These are phyloP conservation scores for Cyathus striatus DNA, from an alignment of 768 basidiomycete species.

Conservation along the genomic window DNA sequence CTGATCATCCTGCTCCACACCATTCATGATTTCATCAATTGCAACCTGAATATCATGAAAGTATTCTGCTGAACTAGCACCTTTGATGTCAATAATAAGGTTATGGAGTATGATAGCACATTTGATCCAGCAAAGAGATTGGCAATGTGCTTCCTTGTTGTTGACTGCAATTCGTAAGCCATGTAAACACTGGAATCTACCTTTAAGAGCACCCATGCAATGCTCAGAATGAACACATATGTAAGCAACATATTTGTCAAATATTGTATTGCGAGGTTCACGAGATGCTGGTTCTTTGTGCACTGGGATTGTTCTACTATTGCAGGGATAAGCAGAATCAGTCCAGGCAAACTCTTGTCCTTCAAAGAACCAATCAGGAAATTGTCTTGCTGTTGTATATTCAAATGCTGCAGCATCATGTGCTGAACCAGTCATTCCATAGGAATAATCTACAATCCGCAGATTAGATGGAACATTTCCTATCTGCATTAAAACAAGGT, in stretches of 20 bases:
- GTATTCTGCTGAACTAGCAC: slow-evolving; percentile 6
- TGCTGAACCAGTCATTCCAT: slow-evolving; percentile 14
- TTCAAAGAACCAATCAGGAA: slow-evolving; percentile 13
- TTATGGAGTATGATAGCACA: slow-evolving; percentile 25
- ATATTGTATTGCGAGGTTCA: slow-evolving; percentile 14
- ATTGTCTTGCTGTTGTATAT: slow-evolving; percentile 5
- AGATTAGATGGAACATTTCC: slow-evolving; percentile 15
- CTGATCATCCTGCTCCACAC: slow-evolving; percentile 1
- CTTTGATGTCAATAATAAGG: slow-evolving; percentile 23
- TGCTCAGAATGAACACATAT: slow-evolving; percentile 24
- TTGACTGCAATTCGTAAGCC: slow-evolving; percentile 20
- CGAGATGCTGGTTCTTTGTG: slow-evolving; percentile 22
- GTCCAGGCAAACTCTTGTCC: slow-evolving; percentile 11
- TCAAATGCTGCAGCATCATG: slow-evolving; percentile 16
- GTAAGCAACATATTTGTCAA: slow-evolving; percentile 16
- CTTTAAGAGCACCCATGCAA: slow-evolving; percentile 25
- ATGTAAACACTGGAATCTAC: slow-evolving; percentile 14
- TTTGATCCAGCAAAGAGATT: slow-evolving; percentile 18
- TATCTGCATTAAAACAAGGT: slow-evolving; percentile 5
- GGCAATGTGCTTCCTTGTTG: slow-evolving; percentile 13
- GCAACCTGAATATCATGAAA: slow-evolving; percentile 7
- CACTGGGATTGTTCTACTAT: slow-evolving; percentile 15
- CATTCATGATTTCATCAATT: slow-evolving; percentile 10
- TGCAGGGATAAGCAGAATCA: slow-evolving; percentile 21
- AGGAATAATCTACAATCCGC: slow-evolving; percentile 13